Evolutionary conservation across 257 asterid genomes (phyloP), one percentile per base, ranked within the genome.

Genomic region (Solanum paucissectum): DNA sequence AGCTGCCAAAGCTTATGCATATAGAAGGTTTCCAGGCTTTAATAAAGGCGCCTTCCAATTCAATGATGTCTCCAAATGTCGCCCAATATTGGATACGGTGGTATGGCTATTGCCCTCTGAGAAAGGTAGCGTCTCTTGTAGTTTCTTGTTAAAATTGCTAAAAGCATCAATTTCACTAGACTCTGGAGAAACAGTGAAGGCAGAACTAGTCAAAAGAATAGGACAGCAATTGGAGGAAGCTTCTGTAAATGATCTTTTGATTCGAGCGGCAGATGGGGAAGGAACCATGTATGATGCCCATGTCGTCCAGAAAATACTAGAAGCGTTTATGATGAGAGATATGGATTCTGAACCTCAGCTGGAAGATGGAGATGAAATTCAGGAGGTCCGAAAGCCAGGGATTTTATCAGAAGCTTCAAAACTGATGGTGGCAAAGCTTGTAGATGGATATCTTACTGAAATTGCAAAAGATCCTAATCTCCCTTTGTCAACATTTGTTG

Each of bases 171-270:
- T 93, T 74, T 93, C 92, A 3, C 95, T 95, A 5, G 94, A 91
- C 16, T 94, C 95, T 1, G 98, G 94, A 14, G 98, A 93, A 83
- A 86, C 64, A 1, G 90, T 91, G 13, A 94, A 92, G 89, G 89
- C 83, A 58, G 96, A 92, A 79, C 92, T 97, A 42, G 96, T 92
- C 52, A 94, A 89, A 73, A 92, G 96, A 89, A 91, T 94, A 12
- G 99, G 99, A 76, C 96, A 88, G 91, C 99, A 97, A 87, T 86
- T 97, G 92, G 98, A 97, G 93, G 99, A 95, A 91, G 98, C 98
- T 49, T 92, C 95, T 18, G 95, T 95, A 52, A 92, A 72, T 89
- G 99, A 95, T 92, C 94, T 97, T 76, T 87, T 97, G 88, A 93
- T 97, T 44, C 92, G 91, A 71, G 88, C 96, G 12, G 37, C 68